These are phyloP conservation scores for Ophiostoma himal-ulmi DNA, from an alignment of 2,329 filamentous ascomycete species.

Conservation along the genomic window DNA sequence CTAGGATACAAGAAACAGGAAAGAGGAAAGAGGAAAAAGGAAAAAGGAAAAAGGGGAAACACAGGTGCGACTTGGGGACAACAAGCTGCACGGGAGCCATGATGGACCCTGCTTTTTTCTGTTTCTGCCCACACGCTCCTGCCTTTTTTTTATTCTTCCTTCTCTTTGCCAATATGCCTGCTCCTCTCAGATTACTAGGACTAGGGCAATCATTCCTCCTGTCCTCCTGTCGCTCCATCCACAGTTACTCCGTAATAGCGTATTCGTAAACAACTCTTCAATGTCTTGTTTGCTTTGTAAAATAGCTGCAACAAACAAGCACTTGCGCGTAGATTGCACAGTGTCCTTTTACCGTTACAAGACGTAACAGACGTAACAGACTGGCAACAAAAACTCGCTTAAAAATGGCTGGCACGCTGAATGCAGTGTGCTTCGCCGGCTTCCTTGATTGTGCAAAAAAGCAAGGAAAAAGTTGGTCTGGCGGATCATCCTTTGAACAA, in stretches of 20 bases:
- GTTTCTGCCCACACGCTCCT: not conserved
- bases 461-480: constrained; percentile 11
- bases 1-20: not conserved
- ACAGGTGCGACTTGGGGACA: constrained; percentile 3
- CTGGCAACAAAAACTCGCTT: not conserved
- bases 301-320: not conserved
- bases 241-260: no score
- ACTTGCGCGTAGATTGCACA: not conserved
- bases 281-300: no score
- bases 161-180: not conserved
- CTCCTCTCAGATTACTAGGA: not conserved
- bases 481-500: not conserved
- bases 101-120: constrained; percentile 1
- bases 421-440: not conserved
- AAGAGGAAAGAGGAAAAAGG: no score
- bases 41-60: not conserved
- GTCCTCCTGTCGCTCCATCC: not conserved
- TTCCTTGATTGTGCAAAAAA: constrained; percentile 8
- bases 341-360: not conserved
- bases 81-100: not conserved
- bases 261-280: no score
- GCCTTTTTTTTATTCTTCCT: not conserved
- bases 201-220: not conserved
- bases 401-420: not conserved
- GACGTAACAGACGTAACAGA: not conserved